Conservation (phyloP, 2,329 filamentous ascomycete species). For the Diplocarpon rosae region DNA sequence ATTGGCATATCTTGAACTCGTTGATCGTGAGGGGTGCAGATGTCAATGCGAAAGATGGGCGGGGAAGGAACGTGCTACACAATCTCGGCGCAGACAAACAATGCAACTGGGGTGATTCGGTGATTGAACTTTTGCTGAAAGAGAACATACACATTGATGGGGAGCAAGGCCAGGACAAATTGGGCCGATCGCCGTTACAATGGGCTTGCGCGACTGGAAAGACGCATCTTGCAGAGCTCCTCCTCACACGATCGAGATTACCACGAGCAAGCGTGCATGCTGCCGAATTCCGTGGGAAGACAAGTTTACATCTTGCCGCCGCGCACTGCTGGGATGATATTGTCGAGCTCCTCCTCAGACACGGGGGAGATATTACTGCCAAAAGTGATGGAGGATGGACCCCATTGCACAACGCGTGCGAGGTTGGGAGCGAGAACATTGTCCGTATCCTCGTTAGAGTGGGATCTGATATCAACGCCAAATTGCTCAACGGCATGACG, state of each 20-base stretch:
- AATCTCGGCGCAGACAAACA: slow-evolving; percentile 21
- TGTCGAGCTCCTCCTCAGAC: slow-evolving; percentile 16
- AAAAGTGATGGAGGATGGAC: slow-evolving; percentile 19
- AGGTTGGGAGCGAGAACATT: slow-evolving; percentile 16
- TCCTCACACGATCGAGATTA: slow-evolving; percentile 13
- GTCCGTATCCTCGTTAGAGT: slow-evolving; percentile 14
- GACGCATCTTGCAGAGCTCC: slow-evolving; percentile 13
- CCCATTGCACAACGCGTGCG: slow-evolving; percentile 19
- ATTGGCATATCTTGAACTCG: slow-evolving; percentile 18
- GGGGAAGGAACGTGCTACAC: slow-evolving; percentile 19
- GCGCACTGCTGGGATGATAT: slow-evolving; percentile 18
- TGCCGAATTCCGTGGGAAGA: slow-evolving; percentile 19
- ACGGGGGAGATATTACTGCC: slow-evolving; percentile 12
- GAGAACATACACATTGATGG: slow-evolving; percentile 17
- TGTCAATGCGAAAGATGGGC: slow-evolving; percentile 17
- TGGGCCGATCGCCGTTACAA: slow-evolving; percentile 16
- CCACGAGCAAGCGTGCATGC: slow-evolving; percentile 15
- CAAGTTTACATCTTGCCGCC: slow-evolving; percentile 16
- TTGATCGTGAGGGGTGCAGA: slow-evolving; percentile 19
- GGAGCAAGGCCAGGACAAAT: slow-evolving; percentile 15
- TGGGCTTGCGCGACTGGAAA: slow-evolving; percentile 23
- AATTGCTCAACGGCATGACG: slow-evolving; percentile 19
- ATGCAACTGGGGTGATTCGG: slow-evolving; percentile 19
- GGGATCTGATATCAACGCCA: slow-evolving; percentile 19
- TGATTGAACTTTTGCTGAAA: slow-evolving; percentile 18